phyloP scores from a whole-genome alignment of 2,329 filamentous ascomycete genomes.

The Zymoseptoria brevis region DNA sequence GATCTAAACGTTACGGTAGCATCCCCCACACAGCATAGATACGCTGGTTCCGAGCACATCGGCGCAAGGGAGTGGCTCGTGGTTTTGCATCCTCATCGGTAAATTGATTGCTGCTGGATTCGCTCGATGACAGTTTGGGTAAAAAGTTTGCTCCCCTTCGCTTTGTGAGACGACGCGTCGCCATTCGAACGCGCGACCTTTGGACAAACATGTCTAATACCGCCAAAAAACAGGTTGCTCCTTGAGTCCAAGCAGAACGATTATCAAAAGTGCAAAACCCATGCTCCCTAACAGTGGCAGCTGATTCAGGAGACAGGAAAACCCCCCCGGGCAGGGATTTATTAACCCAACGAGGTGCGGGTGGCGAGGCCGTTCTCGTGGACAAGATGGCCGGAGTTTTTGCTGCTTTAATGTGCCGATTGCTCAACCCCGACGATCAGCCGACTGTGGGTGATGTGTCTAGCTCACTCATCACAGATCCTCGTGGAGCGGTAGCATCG shows the following conservation, averaged over 20 bases:
- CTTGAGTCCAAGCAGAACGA: background rate
- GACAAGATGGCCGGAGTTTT: background rate
- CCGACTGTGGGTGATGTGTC: background rate
- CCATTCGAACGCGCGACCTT: background rate
- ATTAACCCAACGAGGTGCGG: background rate
- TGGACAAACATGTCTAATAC: background rate
- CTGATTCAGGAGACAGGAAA: background rate
- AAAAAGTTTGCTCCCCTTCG: background rate
- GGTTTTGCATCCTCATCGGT: no score
- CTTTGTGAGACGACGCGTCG: background rate
- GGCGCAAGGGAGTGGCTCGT: no score
- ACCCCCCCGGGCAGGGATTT: background rate
- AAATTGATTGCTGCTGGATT: no score
- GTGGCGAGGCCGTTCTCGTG: background rate
- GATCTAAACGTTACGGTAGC: no score
- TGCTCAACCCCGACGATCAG: background rate
- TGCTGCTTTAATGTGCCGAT: background rate
- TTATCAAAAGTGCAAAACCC: background rate
- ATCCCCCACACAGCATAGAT: no score
- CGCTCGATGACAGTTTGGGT: background rate
- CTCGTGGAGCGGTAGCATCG: background rate
- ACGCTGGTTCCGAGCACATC: no score
- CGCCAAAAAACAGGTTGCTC: background rate
- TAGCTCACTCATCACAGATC: background rate
- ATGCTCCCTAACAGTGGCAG: background rate